Conservation (phyloP, 2,329 filamentous ascomycete species). For the Verruconis gallopava region DNA sequence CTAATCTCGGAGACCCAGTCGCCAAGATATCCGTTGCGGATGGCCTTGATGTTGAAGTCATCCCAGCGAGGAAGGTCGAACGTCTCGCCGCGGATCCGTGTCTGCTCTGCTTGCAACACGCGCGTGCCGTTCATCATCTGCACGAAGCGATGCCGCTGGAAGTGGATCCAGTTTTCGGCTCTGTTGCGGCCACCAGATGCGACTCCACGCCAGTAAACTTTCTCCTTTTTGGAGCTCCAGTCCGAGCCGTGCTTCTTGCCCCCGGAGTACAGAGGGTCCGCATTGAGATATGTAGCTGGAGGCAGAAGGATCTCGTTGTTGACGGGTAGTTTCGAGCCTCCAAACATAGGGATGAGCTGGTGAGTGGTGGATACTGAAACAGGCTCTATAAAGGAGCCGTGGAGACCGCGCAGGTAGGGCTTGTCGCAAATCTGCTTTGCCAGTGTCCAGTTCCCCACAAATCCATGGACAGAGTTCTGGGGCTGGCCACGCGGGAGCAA, state of each 20-base stretch:
- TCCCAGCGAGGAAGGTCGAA: constrained; percentile 25
- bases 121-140: constrained; percentile 57
- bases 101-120: constrained; percentile 35
- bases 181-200: constrained; percentile 35
- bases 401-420: constrained; percentile 30
- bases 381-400: constrained; percentile 37
- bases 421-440: constrained; percentile 33
- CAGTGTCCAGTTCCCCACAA: constrained; percentile 35
- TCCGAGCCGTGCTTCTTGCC: constrained; percentile 21
- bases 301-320: constrained; percentile 42
- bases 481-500: constrained; percentile 20
- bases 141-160: constrained; percentile 64
- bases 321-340: constrained; percentile 35
- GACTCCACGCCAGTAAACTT: constrained; percentile 34
- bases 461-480: constrained; percentile 28
- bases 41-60: constrained; percentile 25
- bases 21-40: constrained; percentile 20
- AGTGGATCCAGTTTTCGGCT: constrained; percentile 52
- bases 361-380: constrained; percentile 32
- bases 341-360: constrained; percentile 36
- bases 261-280: constrained; percentile 30
- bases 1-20: constrained; percentile 27
- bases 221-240: constrained; percentile 31
- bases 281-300: constrained; percentile 36
- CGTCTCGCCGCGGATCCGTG: constrained; percentile 22